Conservation (phyloP, 176 grass and related monocot genomes). For the Avena atlantica region DNA sequence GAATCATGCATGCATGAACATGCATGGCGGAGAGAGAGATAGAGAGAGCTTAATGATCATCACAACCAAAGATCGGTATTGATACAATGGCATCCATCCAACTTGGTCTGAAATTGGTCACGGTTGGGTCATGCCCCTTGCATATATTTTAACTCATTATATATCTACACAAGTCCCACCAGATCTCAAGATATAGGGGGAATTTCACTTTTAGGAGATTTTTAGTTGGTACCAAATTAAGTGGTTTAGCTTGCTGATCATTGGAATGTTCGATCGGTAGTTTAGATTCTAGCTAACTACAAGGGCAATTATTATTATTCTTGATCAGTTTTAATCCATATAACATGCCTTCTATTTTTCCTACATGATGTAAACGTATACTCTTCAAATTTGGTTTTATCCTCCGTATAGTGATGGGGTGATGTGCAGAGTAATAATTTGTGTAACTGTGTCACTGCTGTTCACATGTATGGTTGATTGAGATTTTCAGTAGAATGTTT, state of each 20-base stretch:
- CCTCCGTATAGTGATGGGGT: not conserved
- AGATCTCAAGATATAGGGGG: constrained; percentile 42
- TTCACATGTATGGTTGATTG: not conserved
- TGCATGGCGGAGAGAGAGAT: constrained; percentile 26
- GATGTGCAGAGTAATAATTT: not conserved
- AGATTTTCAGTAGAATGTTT: not conserved
- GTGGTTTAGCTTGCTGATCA: constrained; percentile 39
- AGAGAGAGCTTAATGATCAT: constrained; percentile 35
- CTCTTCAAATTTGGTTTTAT: not conserved
- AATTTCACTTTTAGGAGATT: constrained; percentile 43
- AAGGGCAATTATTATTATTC: constrained; percentile 33
- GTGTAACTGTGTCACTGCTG: not conserved
- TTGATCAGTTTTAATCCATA: not conserved
- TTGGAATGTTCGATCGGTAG: constrained; percentile 46
- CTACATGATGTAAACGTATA: not conserved
- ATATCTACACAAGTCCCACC: constrained; percentile 35
- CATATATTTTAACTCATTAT: constrained; percentile 4
- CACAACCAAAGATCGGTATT: constrained; percentile 54
- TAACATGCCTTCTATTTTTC: not conserved
- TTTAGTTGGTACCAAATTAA: constrained; percentile 46
- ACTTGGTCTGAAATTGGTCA: constrained; percentile 50
- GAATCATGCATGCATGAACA: constrained; percentile 54
- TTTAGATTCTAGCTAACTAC: constrained; percentile 47
- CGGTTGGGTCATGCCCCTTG: constrained; percentile 42
- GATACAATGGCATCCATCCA: constrained; percentile 51